These are phyloP conservation scores for Elongisporangium senticosum DNA, from an alignment of 352 stramenopile species.

Conservation along the genomic window DNA sequence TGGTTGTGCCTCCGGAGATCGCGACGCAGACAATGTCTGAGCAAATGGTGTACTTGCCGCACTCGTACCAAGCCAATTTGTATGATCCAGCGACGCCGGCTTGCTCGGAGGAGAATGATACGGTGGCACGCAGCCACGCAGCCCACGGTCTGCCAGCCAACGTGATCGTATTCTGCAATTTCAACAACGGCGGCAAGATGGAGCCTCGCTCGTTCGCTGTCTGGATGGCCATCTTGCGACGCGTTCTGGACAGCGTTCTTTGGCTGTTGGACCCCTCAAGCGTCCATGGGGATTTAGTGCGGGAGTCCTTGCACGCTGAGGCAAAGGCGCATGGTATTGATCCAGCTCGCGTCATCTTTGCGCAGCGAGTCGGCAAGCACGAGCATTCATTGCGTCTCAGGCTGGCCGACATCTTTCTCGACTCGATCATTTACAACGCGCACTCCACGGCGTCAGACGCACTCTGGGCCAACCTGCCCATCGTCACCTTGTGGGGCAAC, in stretches of 20 bases:
- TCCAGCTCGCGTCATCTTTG: constrained; percentile 64
- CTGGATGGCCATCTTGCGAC: constrained; percentile 87
- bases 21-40: constrained; percentile 59
- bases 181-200: constrained; percentile 94
- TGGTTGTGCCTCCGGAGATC: constrained; percentile 53
- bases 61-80: constrained; percentile 90
- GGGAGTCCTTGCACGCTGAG: constrained; percentile 41
- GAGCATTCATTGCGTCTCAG: constrained; percentile 78
- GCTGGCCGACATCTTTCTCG: constrained; percentile 90
- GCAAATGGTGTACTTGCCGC: constrained; percentile 83
- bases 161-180: constrained; percentile 83
- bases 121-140: constrained; percentile 6
- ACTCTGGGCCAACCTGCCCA: constrained; percentile 83
- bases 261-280: constrained; percentile 70
- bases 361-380: constrained; percentile 42
- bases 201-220: constrained; percentile 80
- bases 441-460: constrained; percentile 92
- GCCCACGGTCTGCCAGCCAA: constrained; percentile 23
- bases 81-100: constrained; percentile 42
- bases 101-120: constrained; percentile 6
- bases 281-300: constrained; percentile 16
- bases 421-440: constrained; percentile 94
- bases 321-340: constrained; percentile 63
- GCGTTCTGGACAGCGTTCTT: constrained; percentile 78
- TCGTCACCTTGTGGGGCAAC: constrained; percentile 84